phyloP scores from a whole-genome alignment of 768 basidiomycete genomes.

The Boletus insuetus region DNA sequence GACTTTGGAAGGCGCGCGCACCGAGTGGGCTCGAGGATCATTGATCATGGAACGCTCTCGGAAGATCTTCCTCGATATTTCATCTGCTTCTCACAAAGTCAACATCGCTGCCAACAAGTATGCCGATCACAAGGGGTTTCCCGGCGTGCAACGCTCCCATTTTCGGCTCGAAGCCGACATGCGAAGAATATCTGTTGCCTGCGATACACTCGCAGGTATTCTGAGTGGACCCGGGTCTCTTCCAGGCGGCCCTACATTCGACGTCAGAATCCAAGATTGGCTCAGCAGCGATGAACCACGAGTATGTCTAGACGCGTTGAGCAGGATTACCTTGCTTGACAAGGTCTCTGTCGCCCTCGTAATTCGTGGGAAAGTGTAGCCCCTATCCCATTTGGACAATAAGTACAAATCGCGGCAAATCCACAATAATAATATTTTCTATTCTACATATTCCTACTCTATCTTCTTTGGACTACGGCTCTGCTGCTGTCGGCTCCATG shows the following conservation, averaged over 20 bases:
- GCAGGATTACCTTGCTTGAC: background rate
- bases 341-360: too few relatives aligned
- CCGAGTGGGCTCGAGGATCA: too few relatives aligned
- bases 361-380: too few relatives aligned
- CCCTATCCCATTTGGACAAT: too few relatives aligned
- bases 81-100: background rate
- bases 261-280: slow-evolving; percentile 2
- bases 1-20: too few relatives aligned
- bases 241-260: background rate
- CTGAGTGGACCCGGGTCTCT: background rate
- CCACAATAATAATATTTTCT: too few relatives aligned
- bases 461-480: too few relatives aligned
- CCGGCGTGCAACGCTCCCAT: background rate
- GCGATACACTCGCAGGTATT: background rate
- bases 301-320: background rate
- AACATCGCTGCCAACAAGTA: background rate
- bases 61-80: background rate
- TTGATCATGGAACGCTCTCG: slow-evolving; percentile 6
- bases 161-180: slow-evolving; percentile 6
- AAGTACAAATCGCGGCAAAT: too few relatives aligned
- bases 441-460: too few relatives aligned
- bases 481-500: too few relatives aligned
- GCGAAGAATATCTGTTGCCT: slow-evolving; percentile 6
- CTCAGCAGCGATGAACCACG: background rate
- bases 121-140: background rate